These are phyloP conservation scores for Trichoderma cornu-damae DNA, from an alignment of 2,329 filamentous ascomycete species.

Conservation along the genomic window DNA sequence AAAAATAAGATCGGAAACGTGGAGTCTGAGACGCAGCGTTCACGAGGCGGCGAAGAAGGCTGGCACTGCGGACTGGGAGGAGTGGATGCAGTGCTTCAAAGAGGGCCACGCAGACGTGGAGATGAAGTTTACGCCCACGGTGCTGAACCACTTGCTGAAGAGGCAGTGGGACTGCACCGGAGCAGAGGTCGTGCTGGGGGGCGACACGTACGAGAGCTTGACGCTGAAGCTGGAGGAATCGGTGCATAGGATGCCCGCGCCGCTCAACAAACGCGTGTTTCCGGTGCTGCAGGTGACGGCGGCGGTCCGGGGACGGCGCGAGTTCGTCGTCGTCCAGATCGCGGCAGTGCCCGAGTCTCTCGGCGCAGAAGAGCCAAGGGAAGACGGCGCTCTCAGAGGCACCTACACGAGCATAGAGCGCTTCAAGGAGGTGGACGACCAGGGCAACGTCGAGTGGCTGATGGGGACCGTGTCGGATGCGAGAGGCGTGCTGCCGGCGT, in stretches of 20 bases:
- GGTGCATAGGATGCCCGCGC: constrained; percentile 56
- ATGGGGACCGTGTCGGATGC: constrained; percentile 75
- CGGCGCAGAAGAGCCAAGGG: constrained; percentile 24
- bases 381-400: constrained; percentile 48
- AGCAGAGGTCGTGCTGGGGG: constrained; percentile 36
- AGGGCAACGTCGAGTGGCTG: constrained; percentile 59
- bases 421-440: constrained; percentile 40
- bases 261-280: constrained; percentile 62
- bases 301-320: constrained; percentile 35
- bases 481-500: constrained; percentile 59
- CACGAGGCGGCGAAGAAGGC: constrained; percentile 49
- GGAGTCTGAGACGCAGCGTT: constrained; percentile 59
- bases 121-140: constrained; percentile 37
- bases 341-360: constrained; percentile 31
- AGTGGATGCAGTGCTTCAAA: constrained; percentile 58
- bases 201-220: constrained; percentile 43
- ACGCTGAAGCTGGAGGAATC: constrained; percentile 56
- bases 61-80: constrained; percentile 57
- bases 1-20: constrained; percentile 45
- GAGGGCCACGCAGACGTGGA: constrained; percentile 41
- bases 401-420: constrained; percentile 63
- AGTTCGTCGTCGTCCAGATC: constrained; percentile 56
- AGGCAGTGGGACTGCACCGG: constrained; percentile 44
- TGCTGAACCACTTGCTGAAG: constrained; percentile 33
- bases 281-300: constrained; percentile 59